Evolutionary conservation across 208 protist genomes (phyloP), one percentile per base, ranked within the genome.

Genomic region (Leishmania major): DNA sequence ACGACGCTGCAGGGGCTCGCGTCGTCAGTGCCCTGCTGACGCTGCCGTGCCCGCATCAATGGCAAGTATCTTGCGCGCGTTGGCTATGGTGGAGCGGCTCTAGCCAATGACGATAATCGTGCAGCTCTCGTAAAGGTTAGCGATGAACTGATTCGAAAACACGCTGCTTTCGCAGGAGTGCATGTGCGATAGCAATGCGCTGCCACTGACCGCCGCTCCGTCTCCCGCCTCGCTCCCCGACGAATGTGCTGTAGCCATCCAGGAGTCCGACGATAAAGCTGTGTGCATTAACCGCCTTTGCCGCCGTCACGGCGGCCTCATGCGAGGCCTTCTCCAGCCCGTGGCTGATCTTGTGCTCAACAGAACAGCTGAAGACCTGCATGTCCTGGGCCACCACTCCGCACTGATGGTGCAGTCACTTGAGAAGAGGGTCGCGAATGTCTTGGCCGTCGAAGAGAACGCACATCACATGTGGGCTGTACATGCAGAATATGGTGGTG

Each of bases 301-400:
- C 79, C 11, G 92, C 91, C 64, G 84, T 60, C 28, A 72, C 80
- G 25, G 94, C 73, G 11, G 84, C 89, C 49, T 79, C 87, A 55
- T 84, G 86, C 13, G 77, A 81, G 83, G 53, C 77, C 37, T 53
- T n/a, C 17, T 83, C 71, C 28, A 91, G 74, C 1, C 86, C 90
- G 85, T 96, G 88, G 53, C 75, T 83, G 59, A 97, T 85, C 81
- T 96, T 97, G 25, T 84, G 79, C 60, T 98, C 82, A 17, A 99
- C 85, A 47, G 97, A 97, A 77, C 96, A 98, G 37, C 88, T 87
- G 87, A 99, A 99, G 53, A 99, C 85, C 84, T 99, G 86, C 25
- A 98, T 97, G 87, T 99, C 97, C 89, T 99, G 99, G 45, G 99
- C 99, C 77, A 99, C 99, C 62, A 99, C 99, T n/a, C 95, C 87